Evolutionary conservation across 2,329 filamentous ascomycete genomes (phyloP).

Genomic region (Akanthomyces muscarius): DNA sequence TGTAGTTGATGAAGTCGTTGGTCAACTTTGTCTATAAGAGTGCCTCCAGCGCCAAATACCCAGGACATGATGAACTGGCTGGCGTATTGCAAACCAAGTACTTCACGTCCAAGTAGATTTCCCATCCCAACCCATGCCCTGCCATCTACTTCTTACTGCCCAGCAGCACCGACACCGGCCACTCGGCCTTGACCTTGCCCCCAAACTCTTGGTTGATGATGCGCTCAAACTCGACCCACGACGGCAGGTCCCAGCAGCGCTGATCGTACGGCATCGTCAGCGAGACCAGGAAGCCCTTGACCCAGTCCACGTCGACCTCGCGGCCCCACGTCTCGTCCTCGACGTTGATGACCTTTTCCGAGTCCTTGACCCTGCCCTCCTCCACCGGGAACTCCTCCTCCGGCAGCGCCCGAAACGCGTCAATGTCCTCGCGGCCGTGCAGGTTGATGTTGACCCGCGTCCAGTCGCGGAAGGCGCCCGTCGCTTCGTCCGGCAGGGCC

Average conservation of each 20-base stretch:
- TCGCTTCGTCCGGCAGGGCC: not conserved
- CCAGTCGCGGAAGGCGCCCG: not conserved
- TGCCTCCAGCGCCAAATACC: too few relatives aligned
- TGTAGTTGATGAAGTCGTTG: not conserved
- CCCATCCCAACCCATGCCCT: too few relatives aligned
- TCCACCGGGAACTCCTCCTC: not conserved
- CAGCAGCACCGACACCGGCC: not conserved
- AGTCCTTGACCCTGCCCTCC: not conserved
- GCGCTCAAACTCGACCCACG: not conserved
- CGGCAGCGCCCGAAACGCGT: not conserved
- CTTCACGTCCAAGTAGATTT: too few relatives aligned
- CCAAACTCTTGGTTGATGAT: slow-evolving; percentile 8
- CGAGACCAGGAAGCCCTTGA: not conserved
- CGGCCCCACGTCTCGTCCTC: not conserved
- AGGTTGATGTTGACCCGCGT: slow-evolving; percentile 1
- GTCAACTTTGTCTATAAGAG: too few relatives aligned
- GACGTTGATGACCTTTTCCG: not conserved
- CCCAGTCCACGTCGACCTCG: not conserved
- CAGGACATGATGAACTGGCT: too few relatives aligned
- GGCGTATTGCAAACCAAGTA: too few relatives aligned
- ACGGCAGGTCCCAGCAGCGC: not conserved
- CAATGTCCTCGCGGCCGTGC: not conserved
- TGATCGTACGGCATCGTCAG: not conserved
- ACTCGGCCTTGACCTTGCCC: not conserved
- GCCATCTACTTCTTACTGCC: not conserved